These are phyloP conservation scores for Trichoderma sp. DNA, from an alignment of 2,329 filamentous ascomycete genomes.

Conservation along the genomic window DNA sequence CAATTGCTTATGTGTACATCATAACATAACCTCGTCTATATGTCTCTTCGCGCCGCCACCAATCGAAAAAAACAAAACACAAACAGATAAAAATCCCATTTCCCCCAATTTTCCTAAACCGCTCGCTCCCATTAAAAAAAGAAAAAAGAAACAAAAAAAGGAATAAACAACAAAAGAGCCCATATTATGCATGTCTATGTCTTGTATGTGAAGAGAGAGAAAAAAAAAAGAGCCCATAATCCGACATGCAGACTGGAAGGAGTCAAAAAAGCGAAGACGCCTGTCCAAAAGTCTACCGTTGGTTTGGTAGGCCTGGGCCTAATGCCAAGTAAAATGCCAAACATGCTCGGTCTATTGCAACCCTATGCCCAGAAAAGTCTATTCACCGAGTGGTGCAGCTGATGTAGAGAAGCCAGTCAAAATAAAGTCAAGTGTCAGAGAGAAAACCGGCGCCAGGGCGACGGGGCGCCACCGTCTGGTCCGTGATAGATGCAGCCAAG, in stretches of 20 bases:
- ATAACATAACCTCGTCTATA: slow-evolving; percentile 17
- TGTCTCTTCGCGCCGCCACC: slow-evolving; percentile 14
- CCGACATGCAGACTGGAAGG: neutral
- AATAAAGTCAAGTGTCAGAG: neutral
- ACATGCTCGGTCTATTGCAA: slow-evolving; percentile 12
- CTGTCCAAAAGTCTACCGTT: slow-evolving; percentile 1
- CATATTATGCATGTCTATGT: slow-evolving; percentile 16
- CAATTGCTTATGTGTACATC: neutral
- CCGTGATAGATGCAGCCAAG: neutral
- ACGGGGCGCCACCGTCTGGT: neutral
- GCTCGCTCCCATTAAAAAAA: slow-evolving; percentile 7
- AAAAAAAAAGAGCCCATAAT: neutral
- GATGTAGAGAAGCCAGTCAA: slow-evolving; percentile 4
- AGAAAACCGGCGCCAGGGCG: neutral
- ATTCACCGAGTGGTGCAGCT: slow-evolving; percentile 8
- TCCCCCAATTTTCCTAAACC: slow-evolving; percentile 16
- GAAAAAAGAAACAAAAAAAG: neutral
- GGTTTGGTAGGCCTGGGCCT: neutral
- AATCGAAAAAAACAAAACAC: neutral
- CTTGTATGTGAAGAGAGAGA: neutral
- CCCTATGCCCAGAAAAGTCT: slow-evolving; percentile 10
- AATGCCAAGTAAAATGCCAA: slow-evolving; percentile 10
- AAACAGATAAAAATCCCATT: neutral
- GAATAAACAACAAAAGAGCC: neutral
- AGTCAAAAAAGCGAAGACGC: neutral